Base-by-base conservation (phyloP, 2,329 filamentous ascomycete genomes). In the Hypoxylon sp. region DNA sequence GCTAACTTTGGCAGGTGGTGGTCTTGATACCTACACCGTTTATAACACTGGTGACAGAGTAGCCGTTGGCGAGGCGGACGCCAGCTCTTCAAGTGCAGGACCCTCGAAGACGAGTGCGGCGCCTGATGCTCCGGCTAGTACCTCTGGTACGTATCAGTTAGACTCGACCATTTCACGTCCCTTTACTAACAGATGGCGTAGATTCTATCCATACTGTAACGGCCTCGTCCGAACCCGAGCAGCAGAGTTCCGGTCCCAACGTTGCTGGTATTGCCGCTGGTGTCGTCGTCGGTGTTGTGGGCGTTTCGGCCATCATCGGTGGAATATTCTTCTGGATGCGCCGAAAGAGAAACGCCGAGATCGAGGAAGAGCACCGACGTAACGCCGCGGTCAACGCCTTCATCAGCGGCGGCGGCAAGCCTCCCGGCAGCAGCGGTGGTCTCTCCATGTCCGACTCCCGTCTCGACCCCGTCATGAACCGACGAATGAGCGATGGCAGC, bases 401-500 rank as follows among this genome's bases (percentile, higher is more conserved):
- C 70, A 88, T 90, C 65, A 83, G 82, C 76, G 78, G 83, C 71
- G 81, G 80, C 71, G 81, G 80, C 54, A 85, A 87, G 73, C 82
- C 87, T 29, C 85, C 87, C 1, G 78, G 79, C 54, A 87, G 83
- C 77, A 83, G 85, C 72, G 84, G 88, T 60, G 81, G 81, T 60
- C 76, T 86, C 76, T 91, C 90, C 8, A 88, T 91, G 77, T 86
- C 86, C 11, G 94, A 98, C 72, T 88, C 90, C 37, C 87, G 94
- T 52, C 86, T 97, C 55, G 94, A 98, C 65, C 92, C 92, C 6
- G 88, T 92, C 64, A 88, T 96, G 83, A 86, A 92, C 67, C 84
- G 92, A 72, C 86, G 93, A 75, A 84, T 94, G 79, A 97, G 94
- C 77, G 91, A 95, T 70, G 94, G 94, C 67, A 97, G 93, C 76